These are phyloP conservation scores for Yarrowia sp. DNA, from an alignment of 805 yeast species.

Conservation along the genomic window DNA sequence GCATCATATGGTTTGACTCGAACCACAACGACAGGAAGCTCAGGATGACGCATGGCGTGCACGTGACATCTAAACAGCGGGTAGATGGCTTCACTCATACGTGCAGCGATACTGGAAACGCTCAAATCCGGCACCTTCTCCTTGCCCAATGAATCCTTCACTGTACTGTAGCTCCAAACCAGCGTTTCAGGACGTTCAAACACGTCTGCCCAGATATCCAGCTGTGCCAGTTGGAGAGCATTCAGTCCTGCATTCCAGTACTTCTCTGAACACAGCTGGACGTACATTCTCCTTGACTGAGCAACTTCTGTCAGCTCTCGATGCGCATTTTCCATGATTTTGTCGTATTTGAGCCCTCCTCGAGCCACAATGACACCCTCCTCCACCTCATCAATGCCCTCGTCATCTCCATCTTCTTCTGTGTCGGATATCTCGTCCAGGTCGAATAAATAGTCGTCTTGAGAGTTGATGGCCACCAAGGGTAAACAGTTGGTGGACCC, in stretches of 20 bases:
- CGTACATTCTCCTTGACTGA: neutral
- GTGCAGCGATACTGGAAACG: slow-evolving; percentile 55
- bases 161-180: slow-evolving; percentile 42
- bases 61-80: slow-evolving; percentile 45
- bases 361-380: slow-evolving; percentile 24
- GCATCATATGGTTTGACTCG: slow-evolving; percentile 68
- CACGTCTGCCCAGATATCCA: slow-evolving; percentile 42
- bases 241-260: slow-evolving; percentile 22
- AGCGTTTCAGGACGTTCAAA: slow-evolving; percentile 49
- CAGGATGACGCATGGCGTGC: slow-evolving; percentile 64
- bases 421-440: neutral
- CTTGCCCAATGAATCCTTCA: slow-evolving; percentile 35
- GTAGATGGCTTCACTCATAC: slow-evolving; percentile 47
- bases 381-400: slow-evolving; percentile 19
- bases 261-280: neutral
- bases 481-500: slow-evolving; percentile 1
- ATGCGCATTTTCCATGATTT: neutral
- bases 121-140: slow-evolving; percentile 39
- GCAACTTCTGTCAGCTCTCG: neutral
- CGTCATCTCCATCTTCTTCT: neutral
- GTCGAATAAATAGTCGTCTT: slow-evolving; percentile 18
- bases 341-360: neutral
- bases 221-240: neutral
- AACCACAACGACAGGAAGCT: slow-evolving; percentile 56
- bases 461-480: slow-evolving; percentile 7